Evolutionary conservation across 1,284 basidiomycete genomes (phyloP).

Genomic region (Paramarasmius palmivorus): DNA sequence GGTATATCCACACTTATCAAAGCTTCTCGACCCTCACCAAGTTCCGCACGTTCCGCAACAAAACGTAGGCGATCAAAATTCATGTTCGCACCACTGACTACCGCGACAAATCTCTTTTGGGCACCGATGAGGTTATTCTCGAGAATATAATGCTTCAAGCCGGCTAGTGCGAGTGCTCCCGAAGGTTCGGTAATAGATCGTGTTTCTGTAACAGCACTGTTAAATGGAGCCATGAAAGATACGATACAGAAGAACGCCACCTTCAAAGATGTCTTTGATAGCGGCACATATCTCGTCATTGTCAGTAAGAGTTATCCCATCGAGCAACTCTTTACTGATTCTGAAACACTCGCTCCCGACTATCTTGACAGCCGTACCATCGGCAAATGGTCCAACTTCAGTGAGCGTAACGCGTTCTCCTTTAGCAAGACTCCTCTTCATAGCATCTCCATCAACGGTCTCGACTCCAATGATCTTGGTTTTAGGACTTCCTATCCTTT

Average conservation of each 20-base stretch:
- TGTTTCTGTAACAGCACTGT: slow-evolving; percentile 63
- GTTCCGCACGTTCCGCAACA: slow-evolving; percentile 95
- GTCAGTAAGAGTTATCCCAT: slow-evolving; percentile 83
- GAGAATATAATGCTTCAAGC: slow-evolving; percentile 87
- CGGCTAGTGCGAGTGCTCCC: slow-evolving; percentile 93
- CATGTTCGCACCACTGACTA: slow-evolving; percentile 98
- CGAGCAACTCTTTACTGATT: slow-evolving; percentile 85
- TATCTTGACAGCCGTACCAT: slow-evolving; percentile 98
- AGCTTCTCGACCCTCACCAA: slow-evolving; percentile 94
- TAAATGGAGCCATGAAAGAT: slow-evolving; percentile 2
- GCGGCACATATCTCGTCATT: slow-evolving; percentile 99
- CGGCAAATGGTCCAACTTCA: slow-evolving; percentile 96
- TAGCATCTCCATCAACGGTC: slow-evolving; percentile 93
- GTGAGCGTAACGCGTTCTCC: slow-evolving; percentile 82
- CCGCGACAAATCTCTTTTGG: slow-evolving; percentile 87
- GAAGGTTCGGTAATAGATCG: slow-evolving; percentile 95
- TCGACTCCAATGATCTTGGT: slow-evolving; percentile 92
- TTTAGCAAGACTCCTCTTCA: slow-evolving; percentile 76
- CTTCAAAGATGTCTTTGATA: slow-evolving; percentile 99
- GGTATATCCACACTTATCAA: slow-evolving; percentile 93
- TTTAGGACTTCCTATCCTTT: slow-evolving; percentile 86
- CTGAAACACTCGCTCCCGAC: slow-evolving; percentile 96
- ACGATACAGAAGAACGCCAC: slow-evolving; percentile 41
- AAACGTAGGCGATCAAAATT: slow-evolving; percentile 97
- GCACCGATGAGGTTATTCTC: slow-evolving; percentile 81